Conservation (phyloP, 768 basidiomycete genomes). For the Infundibulicybe gibba region DNA sequence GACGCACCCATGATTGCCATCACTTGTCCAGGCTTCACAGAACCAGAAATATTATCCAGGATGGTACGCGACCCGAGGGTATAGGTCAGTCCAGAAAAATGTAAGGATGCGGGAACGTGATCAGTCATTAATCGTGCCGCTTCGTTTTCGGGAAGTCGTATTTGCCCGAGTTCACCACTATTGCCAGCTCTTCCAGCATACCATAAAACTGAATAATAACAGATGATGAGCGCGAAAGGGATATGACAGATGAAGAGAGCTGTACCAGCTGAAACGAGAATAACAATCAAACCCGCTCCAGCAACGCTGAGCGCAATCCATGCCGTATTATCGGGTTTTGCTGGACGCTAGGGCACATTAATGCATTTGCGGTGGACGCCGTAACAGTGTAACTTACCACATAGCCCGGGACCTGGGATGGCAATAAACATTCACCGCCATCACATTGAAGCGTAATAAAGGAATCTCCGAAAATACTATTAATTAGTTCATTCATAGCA, state of each 20-base stretch:
- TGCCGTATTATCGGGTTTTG: slow-evolving; percentile 75
- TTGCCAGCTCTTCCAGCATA: slow-evolving; percentile 77
- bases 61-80: slow-evolving; percentile 62
- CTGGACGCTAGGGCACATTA: slow-evolving; percentile 49
- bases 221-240: neutral
- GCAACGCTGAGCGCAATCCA: slow-evolving; percentile 87
- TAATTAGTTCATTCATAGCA: slow-evolving; percentile 94
- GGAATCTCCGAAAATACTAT: slow-evolving; percentile 88
- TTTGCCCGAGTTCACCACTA: slow-evolving; percentile 64
- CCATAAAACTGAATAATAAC: slow-evolving; percentile 61
- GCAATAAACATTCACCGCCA: slow-evolving; percentile 92
- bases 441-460: slow-evolving; percentile 86
- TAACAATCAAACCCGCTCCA: slow-evolving; percentile 70
- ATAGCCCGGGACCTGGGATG: slow-evolving; percentile 93
- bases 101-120: slow-evolving; percentile 91
- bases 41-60: slow-evolving; percentile 78
- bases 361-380: neutral
- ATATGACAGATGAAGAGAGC: slow-evolving; percentile 5
- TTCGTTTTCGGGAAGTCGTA: slow-evolving; percentile 79
- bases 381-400: slow-evolving; percentile 38
- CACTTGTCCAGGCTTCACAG: slow-evolving; percentile 84
- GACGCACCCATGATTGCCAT: slow-evolving; percentile 98
- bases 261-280: slow-evolving; percentile 60
- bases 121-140: slow-evolving; percentile 86
- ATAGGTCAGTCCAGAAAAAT: slow-evolving; percentile 86